Evolutionary conservation across 176 grass and related monocot genomes (phyloP).

Genomic region (Lolium rigidum): DNA sequence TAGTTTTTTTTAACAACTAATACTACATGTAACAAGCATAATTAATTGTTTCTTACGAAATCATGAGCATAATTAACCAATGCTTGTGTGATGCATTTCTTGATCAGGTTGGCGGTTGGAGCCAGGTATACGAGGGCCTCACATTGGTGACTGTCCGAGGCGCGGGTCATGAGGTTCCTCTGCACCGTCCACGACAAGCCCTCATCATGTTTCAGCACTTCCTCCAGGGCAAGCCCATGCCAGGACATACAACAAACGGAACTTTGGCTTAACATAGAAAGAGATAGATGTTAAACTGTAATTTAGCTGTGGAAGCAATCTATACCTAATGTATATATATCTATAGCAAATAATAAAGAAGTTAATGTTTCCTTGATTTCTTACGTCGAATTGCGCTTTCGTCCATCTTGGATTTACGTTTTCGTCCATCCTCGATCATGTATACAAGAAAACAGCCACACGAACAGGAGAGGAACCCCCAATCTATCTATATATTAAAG

Average conservation of each 20-base stretch:
- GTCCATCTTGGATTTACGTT: no score
- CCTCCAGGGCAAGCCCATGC: constrained; percentile 27
- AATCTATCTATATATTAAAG: no score
- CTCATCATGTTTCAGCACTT: constrained; percentile 28
- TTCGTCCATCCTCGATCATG: no score
- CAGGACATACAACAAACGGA: neutral
- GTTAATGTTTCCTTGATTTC: no score
- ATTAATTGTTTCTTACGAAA: no score
- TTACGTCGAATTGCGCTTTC: no score
- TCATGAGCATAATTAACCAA: neutral
- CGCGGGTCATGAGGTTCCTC: constrained; percentile 31
- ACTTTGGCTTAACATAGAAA: neutral
- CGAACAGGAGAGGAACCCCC: no score
- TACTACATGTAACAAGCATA: no score
- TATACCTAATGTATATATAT: no score
- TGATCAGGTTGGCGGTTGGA: neutral
- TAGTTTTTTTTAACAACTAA: no score
- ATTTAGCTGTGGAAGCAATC: neutral
- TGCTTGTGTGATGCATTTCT: neutral
- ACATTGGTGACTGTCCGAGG: constrained; percentile 36
- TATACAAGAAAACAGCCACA: no score
- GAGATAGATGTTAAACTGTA: neutral
- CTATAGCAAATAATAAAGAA: no score
- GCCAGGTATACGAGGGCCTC: constrained; percentile 37
- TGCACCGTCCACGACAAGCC: constrained; percentile 37